phyloP scores from a whole-genome alignment of 2,329 filamentous ascomycete species.

The Colletotrichum destructivum region DNA sequence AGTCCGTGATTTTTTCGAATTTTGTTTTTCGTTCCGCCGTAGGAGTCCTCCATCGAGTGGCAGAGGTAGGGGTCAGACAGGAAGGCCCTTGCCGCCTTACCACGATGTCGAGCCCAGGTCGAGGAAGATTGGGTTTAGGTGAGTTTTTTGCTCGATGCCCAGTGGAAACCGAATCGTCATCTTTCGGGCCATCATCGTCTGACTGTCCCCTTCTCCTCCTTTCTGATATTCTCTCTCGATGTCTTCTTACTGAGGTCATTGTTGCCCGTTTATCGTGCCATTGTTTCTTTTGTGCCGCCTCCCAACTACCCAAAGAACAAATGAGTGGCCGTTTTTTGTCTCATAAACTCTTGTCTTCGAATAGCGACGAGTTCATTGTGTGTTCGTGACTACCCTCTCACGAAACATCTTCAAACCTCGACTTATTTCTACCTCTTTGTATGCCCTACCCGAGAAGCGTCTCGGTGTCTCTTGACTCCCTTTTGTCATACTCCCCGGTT shows the following conservation, averaged over 20 bases:
- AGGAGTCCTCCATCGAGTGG: constrained; percentile 36
- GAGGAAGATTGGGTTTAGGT: constrained; percentile 34
- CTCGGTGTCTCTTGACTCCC: not conserved
- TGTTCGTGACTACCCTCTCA: not conserved
- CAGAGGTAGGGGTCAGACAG: constrained; percentile 22
- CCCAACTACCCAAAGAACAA: constrained; percentile 14
- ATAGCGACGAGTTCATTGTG: constrained; percentile 38
- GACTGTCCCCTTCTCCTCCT: constrained; percentile 20
- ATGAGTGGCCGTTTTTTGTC: constrained; percentile 20
- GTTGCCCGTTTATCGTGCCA: constrained; percentile 26
- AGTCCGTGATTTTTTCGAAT: not conserved
- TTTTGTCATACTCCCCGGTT: constrained; percentile 2
- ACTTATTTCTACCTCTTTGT: constrained; percentile 41
- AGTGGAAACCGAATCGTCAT: constrained; percentile 43
- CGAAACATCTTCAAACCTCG: constrained; percentile 34
- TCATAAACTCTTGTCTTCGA: constrained; percentile 5
- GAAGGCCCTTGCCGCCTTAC: constrained; percentile 34
- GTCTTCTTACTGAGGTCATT: constrained; percentile 30
- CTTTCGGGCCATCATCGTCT: constrained; percentile 35
- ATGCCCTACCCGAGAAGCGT: constrained; percentile 2
- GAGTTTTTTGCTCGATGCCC: constrained; percentile 19
- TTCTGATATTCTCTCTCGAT: not conserved
- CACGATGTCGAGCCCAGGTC: constrained; percentile 14
- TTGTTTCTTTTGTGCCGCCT: constrained; percentile 34
- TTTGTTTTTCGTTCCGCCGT: not conserved